A percentile compares a stretch with the other conserved stretches of the same genome.
Conservation (phyloP, 1,139 yeast genomes). For the Blastobotrys raffinosifermentans region DNA sequence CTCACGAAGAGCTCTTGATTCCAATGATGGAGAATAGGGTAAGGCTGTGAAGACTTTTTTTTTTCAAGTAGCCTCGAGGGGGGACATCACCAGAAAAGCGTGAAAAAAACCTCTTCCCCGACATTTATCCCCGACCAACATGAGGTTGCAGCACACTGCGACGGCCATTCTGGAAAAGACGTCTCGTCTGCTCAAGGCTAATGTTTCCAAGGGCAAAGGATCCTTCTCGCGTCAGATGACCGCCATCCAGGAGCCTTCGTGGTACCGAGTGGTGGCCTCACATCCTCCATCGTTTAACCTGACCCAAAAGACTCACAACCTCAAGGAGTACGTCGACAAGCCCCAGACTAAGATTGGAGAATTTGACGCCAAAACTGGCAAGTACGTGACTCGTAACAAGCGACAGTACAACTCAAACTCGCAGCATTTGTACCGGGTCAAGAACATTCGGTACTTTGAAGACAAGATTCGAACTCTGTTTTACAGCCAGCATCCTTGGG, state of each 20-base stretch:
- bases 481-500: conserved; percentile 97
- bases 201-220: conserved; percentile 11
- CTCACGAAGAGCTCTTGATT: no score
- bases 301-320: conserved; percentile 41
- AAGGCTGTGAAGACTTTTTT: no score
- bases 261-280: conserved; percentile 78
- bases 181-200: conserved; percentile 22
- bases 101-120: no score
- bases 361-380: conserved; percentile 22
- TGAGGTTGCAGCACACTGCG: conserved; percentile 68
- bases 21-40: no score
- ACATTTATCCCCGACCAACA: conserved; percentile 22
- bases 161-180: conserved; percentile 61
- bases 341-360: conserved; percentile 26
- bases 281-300: conserved; percentile 71
- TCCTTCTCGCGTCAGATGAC: conserved; percentile 34
- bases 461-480: conserved; percentile 77
- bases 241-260: conserved; percentile 67
- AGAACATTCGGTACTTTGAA: conserved; percentile 65
- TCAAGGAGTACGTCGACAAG: conserved; percentile 31
- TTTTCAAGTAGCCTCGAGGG: no score
- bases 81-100: no score
- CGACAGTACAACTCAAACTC: conserved; percentile 26
- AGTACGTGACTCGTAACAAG: conserved; percentile 47
- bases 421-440: conserved; percentile 46